Evolutionary conservation across 371 early-diverging fungal genomes (phyloP), one percentile per base, ranked within the genome.

Genomic region (Mucor plumbeus): DNA sequence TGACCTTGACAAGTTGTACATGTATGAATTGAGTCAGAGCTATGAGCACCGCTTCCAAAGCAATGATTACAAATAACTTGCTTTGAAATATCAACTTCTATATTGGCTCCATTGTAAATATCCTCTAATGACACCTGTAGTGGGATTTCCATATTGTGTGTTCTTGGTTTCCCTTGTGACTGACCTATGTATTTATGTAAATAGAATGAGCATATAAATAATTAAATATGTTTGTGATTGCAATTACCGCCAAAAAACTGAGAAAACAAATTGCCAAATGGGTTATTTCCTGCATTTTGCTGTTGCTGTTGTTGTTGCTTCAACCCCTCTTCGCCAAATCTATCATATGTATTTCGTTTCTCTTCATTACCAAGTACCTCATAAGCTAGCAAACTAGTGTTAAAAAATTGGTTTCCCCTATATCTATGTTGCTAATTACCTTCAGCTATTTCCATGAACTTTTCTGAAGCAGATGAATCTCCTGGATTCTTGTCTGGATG

Each of bases 401-500:
- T 8, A 44, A 17, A 17, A 44, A 0, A 17, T 17, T 17, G n/a
- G 4, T 17, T n/a, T 11, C n/a, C 33, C 11, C 3, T 44, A n/a
- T 10, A 15, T n/a, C 1, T 6, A n/a, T 5, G 31, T 47, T 8
- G 19, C n/a, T 17, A 4, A 4, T 34, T 81, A 91, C 94, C 95
- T 81, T 95, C 81, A 5, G 97, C 88, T 5, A 98, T 78, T 77
- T 96, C 94, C 65, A 97, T 90, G 72, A 98, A 99, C 78, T 95
- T 96, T 56, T 88, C 89, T 64, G 95, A 90, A 7, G 95, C 94
- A 1, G 61, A 36, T 54, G 69, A 59, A 71, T 92, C 87, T 35
- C 90, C 92, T 8, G 91, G 92, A 77, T 96, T 95, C 86, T 97
- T 96, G 79, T 98, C 98, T 0, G 95, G 94, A 70, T 95, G 95